Percentiles rank a stretch among this genome's conserved stretches.
phyloP scores from a whole-genome alignment of 179 eudicot species.

The Patellifolia procumbens region DNA sequence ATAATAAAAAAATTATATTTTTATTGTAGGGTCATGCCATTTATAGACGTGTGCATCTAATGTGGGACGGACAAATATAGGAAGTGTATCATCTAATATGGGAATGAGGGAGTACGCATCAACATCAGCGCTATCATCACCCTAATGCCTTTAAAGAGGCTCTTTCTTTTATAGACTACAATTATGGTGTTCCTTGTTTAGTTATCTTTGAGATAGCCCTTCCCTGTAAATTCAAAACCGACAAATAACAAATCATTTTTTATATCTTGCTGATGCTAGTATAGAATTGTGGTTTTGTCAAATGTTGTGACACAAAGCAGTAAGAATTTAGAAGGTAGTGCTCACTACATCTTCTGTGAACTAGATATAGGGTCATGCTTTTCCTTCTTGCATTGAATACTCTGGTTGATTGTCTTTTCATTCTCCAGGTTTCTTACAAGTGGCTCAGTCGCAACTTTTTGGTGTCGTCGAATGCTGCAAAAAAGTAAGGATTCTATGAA shows the following conservation, averaged over 20 bases:
- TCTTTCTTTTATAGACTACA: background rate
- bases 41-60: no score
- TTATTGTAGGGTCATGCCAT: no score
- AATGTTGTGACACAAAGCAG: background rate
- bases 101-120: background rate
- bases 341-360: background rate
- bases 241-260: background rate
- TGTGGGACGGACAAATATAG: no score
- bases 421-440: constrained; percentile 84
- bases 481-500: constrained; percentile 50
- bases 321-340: background rate
- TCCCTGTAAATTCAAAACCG: background rate
- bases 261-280: background rate
- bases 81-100: no score
- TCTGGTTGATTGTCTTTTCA: background rate
- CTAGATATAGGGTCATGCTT: background rate
- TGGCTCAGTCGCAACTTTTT: constrained; percentile 94
- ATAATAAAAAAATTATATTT: no score
- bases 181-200: background rate
- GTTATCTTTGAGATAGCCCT: background rate
- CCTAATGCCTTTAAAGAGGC: background rate
- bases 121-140: background rate
- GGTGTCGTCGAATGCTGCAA: constrained; percentile 82
- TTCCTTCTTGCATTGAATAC: background rate
- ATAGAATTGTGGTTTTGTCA: background rate